These are phyloP conservation scores for Candida tibetensis DNA, from an alignment of 805 yeast species.

Conservation along the genomic window DNA sequence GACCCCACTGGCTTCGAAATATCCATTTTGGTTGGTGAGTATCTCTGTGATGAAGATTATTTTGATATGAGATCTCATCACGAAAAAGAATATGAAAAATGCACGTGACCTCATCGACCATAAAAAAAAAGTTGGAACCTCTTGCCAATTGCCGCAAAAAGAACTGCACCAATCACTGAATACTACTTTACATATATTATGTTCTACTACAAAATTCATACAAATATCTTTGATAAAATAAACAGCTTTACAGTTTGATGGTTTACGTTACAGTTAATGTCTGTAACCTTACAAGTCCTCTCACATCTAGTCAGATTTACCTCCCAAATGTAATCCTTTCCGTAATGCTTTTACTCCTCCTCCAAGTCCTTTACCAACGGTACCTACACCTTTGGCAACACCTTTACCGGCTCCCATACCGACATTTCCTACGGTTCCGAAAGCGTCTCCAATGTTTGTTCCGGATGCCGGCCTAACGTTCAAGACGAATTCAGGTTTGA, in stretches of 20 bases:
- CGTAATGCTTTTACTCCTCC: conserved; percentile 29
- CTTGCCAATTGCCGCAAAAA: too few species aligned
- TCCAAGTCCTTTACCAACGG: conserved; percentile 44
- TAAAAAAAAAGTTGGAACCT: too few species aligned
- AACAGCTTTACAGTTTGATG: too few species aligned
- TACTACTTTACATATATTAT: too few species aligned
- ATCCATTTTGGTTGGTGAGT: conserved; percentile 59
- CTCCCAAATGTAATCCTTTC: conserved; percentile 37
- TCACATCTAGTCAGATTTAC: background rate
- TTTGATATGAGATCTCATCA: conserved; percentile 1
- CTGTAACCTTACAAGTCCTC: background rate
- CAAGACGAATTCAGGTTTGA: conserved; percentile 69
- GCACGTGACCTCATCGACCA: conserved; percentile 1
- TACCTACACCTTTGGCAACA: conserved; percentile 34
- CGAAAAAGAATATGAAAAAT: conserved; percentile 1
- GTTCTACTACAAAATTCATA: too few species aligned
- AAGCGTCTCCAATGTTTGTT: conserved; percentile 43
- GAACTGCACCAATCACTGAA: too few species aligned
- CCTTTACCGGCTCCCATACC: conserved; percentile 17
- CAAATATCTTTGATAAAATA: too few species aligned
- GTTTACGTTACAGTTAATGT: too few species aligned
- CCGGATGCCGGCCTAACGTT: conserved; percentile 34
- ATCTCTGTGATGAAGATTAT: background rate
- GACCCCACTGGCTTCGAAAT: conserved; percentile 96
- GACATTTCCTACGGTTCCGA: conserved; percentile 36